Evolutionary conservation across 2,329 filamentous ascomycete species (phyloP), one percentile per base, ranked within the genome.

Genomic region (Aureobasidium sp.): DNA sequence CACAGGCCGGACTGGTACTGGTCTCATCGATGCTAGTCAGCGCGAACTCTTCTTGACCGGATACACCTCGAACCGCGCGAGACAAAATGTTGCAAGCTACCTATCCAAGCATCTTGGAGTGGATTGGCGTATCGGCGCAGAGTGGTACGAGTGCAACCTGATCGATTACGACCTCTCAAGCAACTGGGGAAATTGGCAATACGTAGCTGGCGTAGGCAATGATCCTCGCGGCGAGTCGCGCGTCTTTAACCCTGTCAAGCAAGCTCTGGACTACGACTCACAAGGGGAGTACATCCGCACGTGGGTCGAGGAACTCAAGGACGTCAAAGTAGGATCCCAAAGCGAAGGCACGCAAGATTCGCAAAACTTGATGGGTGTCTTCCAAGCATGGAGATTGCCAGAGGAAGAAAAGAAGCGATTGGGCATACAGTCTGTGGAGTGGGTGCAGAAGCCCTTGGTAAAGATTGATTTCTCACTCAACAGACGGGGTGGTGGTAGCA

Each of bases 171-270:
- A 93, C 67, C 81, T 88, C 0, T 84, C 82, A 15, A 87, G 81
- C 63, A 92, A 92, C 67, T 93, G 88, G 88, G 60, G 60, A 5
- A 64, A 64, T 53, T 92, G 89, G 89, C 88, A 91, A 71, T 93
- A 93, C 64, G 83, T 90, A 0, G 82, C 89, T 0, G 89, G 89
- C 0, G 88, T 93, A 0, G 89, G 90, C 8, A 92, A 91, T 66
- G 89, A 93, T 66, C 89, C 89, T 0, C 77, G 88, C 24, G 85
- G 85, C 7, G 83, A 88, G 66, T 82, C 83, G 0, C 79, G 89
- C n/a, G 82, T 89, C 15, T 92, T 92, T 78, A 93, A 93, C 68
- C 88, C 89, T 0, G 84, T 93, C 53, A 92, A 92, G 71, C 89
- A 93, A 71, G 87, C 85, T 0, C 83, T 89, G 47, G 88, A 91